Percentiles rank a stretch among this genome's conserved stretches.
These are phyloP conservation scores for Geotrichum australiense DNA, from an alignment of 1,139 yeast genomes.

Conservation along the genomic window DNA sequence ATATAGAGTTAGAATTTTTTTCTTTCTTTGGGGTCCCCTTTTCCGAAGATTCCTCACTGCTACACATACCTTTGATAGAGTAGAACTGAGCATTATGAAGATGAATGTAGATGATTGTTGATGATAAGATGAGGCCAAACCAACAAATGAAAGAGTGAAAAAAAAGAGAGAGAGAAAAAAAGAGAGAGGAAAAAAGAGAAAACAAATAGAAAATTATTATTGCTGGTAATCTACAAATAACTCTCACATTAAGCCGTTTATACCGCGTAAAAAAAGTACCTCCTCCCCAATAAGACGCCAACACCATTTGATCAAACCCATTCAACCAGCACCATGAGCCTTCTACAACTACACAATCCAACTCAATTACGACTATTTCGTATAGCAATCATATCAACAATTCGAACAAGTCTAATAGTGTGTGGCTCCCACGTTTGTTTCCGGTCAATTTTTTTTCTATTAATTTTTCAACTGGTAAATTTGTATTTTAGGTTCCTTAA, in stretches of 20 bases:
- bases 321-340: background rate
- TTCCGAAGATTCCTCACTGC: background rate
- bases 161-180: background rate
- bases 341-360: background rate
- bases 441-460: too few species aligned
- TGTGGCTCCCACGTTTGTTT: too few species aligned
- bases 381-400: background rate
- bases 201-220: background rate
- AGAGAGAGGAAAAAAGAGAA: background rate
- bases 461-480: too few species aligned
- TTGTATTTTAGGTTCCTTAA: too few species aligned
- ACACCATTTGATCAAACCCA: background rate
- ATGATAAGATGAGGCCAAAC: background rate
- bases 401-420: too few species aligned
- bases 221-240: background rate
- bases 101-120: background rate
- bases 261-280: background rate
- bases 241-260: background rate
- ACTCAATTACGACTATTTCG: background rate
- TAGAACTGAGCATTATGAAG: background rate
- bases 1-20: background rate
- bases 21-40: background rate
- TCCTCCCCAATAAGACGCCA: background rate
- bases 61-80: background rate
- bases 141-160: background rate